A percentile compares a stretch with the other conserved stretches of the same genome.
Conservation (phyloP, 2,329 filamentous ascomycete genomes). For the Rutstroemia sp. region DNA sequence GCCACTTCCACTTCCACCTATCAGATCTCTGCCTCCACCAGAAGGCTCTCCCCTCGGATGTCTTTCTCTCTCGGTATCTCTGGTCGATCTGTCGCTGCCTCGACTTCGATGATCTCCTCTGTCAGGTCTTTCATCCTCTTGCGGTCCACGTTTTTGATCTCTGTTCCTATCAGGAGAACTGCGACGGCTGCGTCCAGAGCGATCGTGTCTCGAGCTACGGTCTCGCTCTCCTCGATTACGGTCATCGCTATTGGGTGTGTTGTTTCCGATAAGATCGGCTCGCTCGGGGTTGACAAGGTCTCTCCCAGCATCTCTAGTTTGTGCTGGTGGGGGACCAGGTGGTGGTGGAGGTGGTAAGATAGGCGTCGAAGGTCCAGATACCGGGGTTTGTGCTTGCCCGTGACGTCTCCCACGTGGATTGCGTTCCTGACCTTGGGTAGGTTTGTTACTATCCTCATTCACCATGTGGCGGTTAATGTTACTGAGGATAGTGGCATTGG, state of each 20-base stretch:
- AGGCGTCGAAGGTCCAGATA: constrained; percentile 42
- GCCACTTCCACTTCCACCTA: constrained; percentile 14
- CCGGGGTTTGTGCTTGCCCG: constrained; percentile 44
- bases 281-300: constrained; percentile 24
- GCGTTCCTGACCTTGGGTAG: constrained; percentile 33
- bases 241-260: constrained; percentile 10
- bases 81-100: constrained; percentile 17
- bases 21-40: constrained; percentile 13
- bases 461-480: constrained; percentile 32
- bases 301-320: constrained; percentile 16
- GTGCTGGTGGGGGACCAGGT: constrained; percentile 18
- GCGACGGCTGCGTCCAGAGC: constrained; percentile 27
- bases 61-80: constrained; percentile 9
- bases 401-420: constrained; percentile 28
- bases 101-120: constrained; percentile 26
- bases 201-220: constrained; percentile 24
- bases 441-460: constrained; percentile 27
- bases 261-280: constrained; percentile 25
- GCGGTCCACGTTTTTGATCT: constrained; percentile 21
- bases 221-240: constrained; percentile 22
- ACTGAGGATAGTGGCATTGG: constrained; percentile 46
- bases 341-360: constrained; percentile 42
- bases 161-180: constrained; percentile 24
- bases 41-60: constrained; percentile 10
- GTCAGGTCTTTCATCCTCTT: constrained; percentile 22